Evolutionary conservation across 495 filamentous ascomycete genomes (phyloP).

Genomic region (Sordaria brevicollis): DNA sequence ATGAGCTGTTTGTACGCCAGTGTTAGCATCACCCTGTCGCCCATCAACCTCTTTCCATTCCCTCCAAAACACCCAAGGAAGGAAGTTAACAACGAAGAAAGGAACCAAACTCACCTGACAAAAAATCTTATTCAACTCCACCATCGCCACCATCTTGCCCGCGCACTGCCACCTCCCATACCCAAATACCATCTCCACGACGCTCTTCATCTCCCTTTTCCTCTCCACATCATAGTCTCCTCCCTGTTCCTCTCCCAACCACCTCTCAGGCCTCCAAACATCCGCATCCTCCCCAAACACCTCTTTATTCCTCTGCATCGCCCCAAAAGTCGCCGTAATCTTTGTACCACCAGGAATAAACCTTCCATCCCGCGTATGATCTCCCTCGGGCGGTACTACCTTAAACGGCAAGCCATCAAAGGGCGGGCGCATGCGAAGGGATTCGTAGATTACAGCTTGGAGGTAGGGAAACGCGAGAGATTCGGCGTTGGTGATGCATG

Average conservation of each 20-base stretch:
- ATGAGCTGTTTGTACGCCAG: constrained; percentile 31
- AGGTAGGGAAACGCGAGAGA: constrained; percentile 32
- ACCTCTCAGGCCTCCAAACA: constrained; percentile 46
- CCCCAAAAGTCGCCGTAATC: constrained; percentile 38
- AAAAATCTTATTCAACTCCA: constrained; percentile 47
- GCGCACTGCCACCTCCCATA: constrained; percentile 34
- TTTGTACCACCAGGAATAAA: constrained; percentile 43
- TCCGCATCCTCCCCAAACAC: constrained; percentile 40
- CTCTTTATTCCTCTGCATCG: constrained; percentile 19
- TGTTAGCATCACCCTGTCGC: background rate
- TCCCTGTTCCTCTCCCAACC: constrained; percentile 32
- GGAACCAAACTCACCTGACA: constrained; percentile 36
- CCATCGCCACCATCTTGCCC: constrained; percentile 32
- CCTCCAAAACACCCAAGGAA: background rate
- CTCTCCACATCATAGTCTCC: constrained; percentile 13
- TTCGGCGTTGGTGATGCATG: constrained; percentile 26
- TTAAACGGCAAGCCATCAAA: constrained; percentile 26
- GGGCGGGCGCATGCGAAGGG: constrained; percentile 35
- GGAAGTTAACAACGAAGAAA: background rate
- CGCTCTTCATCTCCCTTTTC: constrained; percentile 27
- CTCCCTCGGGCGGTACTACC: constrained; percentile 41
- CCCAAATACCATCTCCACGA: constrained; percentile 30
- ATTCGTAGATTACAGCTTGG: constrained; percentile 42
- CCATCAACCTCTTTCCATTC: background rate
- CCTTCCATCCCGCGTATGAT: constrained; percentile 30